Evolutionary conservation across 108 stramenopile species (phyloP).

Genomic region (Seminavis robusta): DNA sequence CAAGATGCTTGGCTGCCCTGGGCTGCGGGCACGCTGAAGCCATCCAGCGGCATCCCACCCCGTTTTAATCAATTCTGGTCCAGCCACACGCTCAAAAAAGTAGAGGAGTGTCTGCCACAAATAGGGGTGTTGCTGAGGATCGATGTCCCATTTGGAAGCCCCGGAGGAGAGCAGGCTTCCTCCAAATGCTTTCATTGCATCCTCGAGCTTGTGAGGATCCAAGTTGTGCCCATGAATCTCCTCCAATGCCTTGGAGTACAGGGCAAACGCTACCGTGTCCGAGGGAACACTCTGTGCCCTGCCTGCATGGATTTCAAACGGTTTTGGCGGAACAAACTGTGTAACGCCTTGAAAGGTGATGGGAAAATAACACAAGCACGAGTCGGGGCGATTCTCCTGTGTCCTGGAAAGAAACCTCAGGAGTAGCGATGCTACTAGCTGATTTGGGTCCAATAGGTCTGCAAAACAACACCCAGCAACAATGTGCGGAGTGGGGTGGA

Average conservation of each 20-base stretch:
- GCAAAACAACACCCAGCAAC: constrained; percentile 89
- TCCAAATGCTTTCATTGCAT: constrained; percentile 66
- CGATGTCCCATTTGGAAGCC: constrained; percentile 80
- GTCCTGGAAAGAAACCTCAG: constrained; percentile 24
- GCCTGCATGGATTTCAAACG: constrained; percentile 5
- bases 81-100: constrained; percentile 80
- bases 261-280: constrained; percentile 67
- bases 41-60: constrained; percentile 69
- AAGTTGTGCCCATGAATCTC: constrained; percentile 74
- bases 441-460: constrained; percentile 76
- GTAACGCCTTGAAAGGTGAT: constrained; percentile 88
- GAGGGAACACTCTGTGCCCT: constrained; percentile 47
- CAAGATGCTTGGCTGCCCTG: constrained; percentile 47
- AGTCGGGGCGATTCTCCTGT: neutral
- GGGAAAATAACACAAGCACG: constrained; percentile 78
- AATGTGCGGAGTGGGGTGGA: constrained; percentile 41
- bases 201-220: constrained; percentile 47
- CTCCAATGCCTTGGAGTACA: constrained; percentile 73
- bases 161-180: constrained; percentile 48
- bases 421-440: constrained; percentile 41
- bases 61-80: constrained; percentile 40
- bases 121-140: constrained; percentile 41
- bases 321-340: constrained; percentile 50
- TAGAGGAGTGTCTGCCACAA: constrained; percentile 85
- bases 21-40: constrained; percentile 52